These are phyloP conservation scores for Exophiala xenobiotica DNA, from an alignment of 2,329 filamentous ascomycete species.

Conservation along the genomic window DNA sequence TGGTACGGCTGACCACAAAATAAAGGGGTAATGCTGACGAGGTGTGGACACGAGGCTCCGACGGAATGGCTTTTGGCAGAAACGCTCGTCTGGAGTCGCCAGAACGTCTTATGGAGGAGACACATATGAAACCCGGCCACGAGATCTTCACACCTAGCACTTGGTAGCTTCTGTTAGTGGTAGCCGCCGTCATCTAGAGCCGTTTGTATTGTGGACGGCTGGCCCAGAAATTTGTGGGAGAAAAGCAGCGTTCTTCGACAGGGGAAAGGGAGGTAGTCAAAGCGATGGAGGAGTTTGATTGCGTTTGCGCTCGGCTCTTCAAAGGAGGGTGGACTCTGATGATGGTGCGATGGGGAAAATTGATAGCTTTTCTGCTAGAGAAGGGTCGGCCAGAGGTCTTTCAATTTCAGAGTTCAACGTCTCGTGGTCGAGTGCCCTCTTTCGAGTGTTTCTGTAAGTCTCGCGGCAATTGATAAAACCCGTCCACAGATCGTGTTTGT, in stretches of 20 bases:
- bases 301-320: conserved; percentile 15
- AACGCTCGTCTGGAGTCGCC: not conserved
- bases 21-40: conserved; percentile 1
- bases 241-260: conserved; percentile 13
- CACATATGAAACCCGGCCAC: conserved; percentile 15
- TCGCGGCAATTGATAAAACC: no score
- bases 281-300: conserved; percentile 23
- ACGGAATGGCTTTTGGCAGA: conserved; percentile 9
- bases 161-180: conserved; percentile 9
- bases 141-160: conserved; percentile 12
- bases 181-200: conserved; percentile 9
- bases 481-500: no score
- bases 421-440: not conserved
- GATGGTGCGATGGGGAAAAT: conserved; percentile 4
- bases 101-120: conserved; percentile 1
- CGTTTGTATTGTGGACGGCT: not conserved
- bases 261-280: conserved; percentile 13
- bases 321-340: conserved; percentile 9
- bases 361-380: not conserved
- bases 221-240: conserved; percentile 1
- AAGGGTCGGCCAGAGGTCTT: not conserved
- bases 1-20: not conserved
- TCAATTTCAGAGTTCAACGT: no score
- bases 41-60: conserved; percentile 20
- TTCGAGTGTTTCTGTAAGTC: not conserved